Base-by-base conservation (phyloP, 495 filamentous ascomycete species). In the Beverwykella pulmonaria region DNA sequence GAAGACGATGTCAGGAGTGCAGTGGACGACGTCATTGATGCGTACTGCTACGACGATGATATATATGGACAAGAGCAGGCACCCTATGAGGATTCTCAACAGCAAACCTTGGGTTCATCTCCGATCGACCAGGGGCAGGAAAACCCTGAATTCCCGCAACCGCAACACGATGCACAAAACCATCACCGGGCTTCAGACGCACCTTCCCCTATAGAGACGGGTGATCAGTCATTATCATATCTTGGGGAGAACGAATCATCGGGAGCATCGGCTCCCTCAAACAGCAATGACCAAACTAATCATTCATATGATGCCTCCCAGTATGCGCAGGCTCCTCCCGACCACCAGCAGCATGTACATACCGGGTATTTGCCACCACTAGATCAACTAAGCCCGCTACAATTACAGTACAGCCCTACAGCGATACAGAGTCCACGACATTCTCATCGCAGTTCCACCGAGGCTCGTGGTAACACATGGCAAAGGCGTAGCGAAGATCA, bases 1-100 rank as follows among this genome's bases (percentile, higher is more conserved):
- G 88, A 86, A 61, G 93, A 98, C 68, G 93, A 97, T 79, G 89
- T 91, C 8, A 94, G 97, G 77, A 91, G 88, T 17, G 92, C 97
- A 90, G 97, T 97, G 74, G 88, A 90, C 59, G 86, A 88, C 67
- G 92, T 92, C 44, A 61, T 62, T 19, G 58, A 62, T 32, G 36
- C 59, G 14, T 68, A 68, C 26, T 68, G 34, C 27, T 27, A 68
- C 23, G 53, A 58, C 26, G 58, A 61, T 23, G 49, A 68, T n/a
- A 46, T 57, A 12, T 53, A 47, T 27, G 55, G 53, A 3, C 41
- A 2, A 9, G 19, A 1, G 50, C 41, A 50, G 58, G 20, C 54
- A 15, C 27, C n/a, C 15, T 20, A 34, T 34, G 17, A 36, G 23
- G 32, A 52, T 22, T 9, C 15, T 15, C 53, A n/a, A 4, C 26